Percentiles rank a stretch among this genome's conserved stretches.
Conservation (phyloP, 805 yeast species). For the Ogataea kodamae region DNA sequence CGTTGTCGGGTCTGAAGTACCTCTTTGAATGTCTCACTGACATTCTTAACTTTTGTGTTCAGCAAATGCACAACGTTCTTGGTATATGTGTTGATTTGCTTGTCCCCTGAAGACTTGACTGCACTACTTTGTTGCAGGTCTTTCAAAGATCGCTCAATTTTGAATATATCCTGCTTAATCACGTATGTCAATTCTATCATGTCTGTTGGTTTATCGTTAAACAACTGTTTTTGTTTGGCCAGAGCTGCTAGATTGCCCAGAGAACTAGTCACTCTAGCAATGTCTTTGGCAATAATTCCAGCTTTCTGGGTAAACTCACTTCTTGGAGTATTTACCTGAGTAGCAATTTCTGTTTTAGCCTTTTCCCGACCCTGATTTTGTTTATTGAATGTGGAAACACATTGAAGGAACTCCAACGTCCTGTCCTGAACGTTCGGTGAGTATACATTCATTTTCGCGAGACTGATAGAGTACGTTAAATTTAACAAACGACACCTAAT, state of each 20-base stretch:
- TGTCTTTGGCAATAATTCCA: conserved; percentile 80
- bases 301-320: conserved; percentile 72
- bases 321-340: conserved; percentile 33
- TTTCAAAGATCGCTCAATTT: conserved; percentile 68
- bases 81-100: conserved; percentile 70
- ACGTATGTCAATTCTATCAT: conserved; percentile 88
- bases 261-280: conserved; percentile 78
- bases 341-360: conserved; percentile 23
- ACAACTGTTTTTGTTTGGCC: conserved; percentile 86
- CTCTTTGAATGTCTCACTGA: conserved; percentile 84
- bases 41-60: conserved; percentile 86
- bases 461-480: conserved; percentile 1
- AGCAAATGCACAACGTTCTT: conserved; percentile 83
- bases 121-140: conserved; percentile 49
- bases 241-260: conserved; percentile 72
- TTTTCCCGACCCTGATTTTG: conserved; percentile 35
- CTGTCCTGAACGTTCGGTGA: conserved; percentile 63
- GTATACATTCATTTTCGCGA: conserved; percentile 22
- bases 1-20: conserved; percentile 87
- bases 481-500: conserved; percentile 6
- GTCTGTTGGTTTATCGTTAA: conserved; percentile 92
- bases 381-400: conserved; percentile 73
- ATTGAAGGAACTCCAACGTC: conserved; percentile 88
- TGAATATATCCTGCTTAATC: conserved; percentile 80
- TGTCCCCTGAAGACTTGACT: conserved; percentile 39